These are phyloP conservation scores for Tetracentron sinense DNA, from an alignment of 164 flowering plant species.

Conservation along the genomic window DNA sequence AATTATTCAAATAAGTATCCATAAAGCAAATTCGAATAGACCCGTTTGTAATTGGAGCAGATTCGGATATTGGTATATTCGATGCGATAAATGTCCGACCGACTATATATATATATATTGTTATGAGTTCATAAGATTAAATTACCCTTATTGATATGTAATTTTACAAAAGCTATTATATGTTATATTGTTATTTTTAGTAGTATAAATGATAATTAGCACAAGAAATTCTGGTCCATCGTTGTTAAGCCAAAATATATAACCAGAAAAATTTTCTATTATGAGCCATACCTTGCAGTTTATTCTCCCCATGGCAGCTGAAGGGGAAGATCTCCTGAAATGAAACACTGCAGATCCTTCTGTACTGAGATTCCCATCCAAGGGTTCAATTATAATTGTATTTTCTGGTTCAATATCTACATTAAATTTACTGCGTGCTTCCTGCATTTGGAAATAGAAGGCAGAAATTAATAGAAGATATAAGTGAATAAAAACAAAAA, in stretches of 20 bases:
- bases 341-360: conserved; percentile 68
- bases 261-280: background rate
- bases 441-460: conserved; percentile 41
- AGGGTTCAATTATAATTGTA: conserved; percentile 51
- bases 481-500: background rate
- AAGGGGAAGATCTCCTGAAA: conserved; percentile 58
- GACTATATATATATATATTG: too few species aligned
- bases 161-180: too few species aligned
- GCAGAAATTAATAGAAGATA: background rate
- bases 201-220: too few species aligned
- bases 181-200: too few species aligned
- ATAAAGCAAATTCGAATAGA: too few species aligned
- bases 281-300: conserved; percentile 69
- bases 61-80: too few species aligned
- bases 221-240: background rate
- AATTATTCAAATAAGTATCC: too few species aligned
- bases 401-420: conserved; percentile 74
- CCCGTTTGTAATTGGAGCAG: too few species aligned
- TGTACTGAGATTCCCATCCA: conserved; percentile 63
- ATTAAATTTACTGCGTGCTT: conserved; percentile 76
- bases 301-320: conserved; percentile 55
- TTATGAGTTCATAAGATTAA: too few species aligned
- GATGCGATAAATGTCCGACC: too few species aligned
- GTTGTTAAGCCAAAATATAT: background rate
- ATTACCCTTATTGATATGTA: too few species aligned